These are phyloP conservation scores for Tulasnella sp. DNA, from an alignment of 768 basidiomycete genomes.

Conservation along the genomic window DNA sequence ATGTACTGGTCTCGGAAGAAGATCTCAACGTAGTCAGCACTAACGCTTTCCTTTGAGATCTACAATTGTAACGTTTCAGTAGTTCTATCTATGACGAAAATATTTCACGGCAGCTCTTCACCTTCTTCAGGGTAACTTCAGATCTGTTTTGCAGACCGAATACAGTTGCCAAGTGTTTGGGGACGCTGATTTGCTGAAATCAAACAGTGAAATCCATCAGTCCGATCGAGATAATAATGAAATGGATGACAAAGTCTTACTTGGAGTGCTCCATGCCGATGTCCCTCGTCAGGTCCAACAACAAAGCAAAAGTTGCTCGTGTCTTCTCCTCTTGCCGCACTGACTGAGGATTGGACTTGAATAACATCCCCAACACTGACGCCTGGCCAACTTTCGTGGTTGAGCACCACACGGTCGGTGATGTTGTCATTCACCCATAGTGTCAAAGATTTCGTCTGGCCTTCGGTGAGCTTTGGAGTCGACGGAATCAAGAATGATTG, in stretches of 20 bases:
- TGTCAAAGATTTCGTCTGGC: conserved; percentile 1
- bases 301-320: conserved; percentile 44
- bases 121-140: conserved; percentile 66
- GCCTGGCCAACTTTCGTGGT: conserved; percentile 68
- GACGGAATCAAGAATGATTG: background rate
- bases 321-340: conserved; percentile 34
- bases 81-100: background rate
- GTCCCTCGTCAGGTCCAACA: conserved; percentile 45
- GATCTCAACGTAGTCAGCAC: conserved; percentile 76
- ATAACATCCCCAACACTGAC: conserved; percentile 67
- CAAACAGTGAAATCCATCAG: too few relatives aligned
- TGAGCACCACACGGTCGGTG: conserved; percentile 42
- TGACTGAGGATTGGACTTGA: conserved; percentile 34
- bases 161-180: conserved; percentile 57
- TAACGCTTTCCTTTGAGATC: conserved; percentile 56
- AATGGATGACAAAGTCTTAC: too few relatives aligned
- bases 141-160: conserved; percentile 61
- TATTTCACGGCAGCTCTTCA: conserved; percentile 20
- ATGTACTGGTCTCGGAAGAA: conserved; percentile 92
- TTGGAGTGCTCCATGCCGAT: background rate
- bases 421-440: conserved; percentile 9
- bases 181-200: conserved; percentile 54
- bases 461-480: background rate
- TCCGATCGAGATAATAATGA: background rate
- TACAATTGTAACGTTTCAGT: conserved; percentile 24